These are phyloP conservation scores for Alloteropsis semialata DNA, from an alignment of 176 grass and related monocot genomes.

Conservation along the genomic window DNA sequence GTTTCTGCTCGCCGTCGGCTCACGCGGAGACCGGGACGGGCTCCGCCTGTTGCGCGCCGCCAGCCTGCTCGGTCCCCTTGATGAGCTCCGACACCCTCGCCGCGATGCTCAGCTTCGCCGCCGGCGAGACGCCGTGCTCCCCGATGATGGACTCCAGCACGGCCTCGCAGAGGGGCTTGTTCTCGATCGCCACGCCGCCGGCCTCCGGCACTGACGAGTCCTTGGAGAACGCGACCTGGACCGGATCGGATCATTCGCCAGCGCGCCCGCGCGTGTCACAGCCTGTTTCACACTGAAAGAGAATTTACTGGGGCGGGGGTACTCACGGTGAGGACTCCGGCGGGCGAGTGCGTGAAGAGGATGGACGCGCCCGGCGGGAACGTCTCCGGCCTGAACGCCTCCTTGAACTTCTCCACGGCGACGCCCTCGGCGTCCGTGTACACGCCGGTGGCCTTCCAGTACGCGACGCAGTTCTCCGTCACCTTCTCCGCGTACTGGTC, in stretches of 20 bases:
- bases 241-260: neutral
- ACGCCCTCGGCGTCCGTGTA: slow-evolving; percentile 66
- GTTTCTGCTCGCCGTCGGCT: neutral
- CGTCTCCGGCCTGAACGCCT: slow-evolving; percentile 51
- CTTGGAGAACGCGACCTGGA: slow-evolving; percentile 71
- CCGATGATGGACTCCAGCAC: slow-evolving; percentile 90
- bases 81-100: slow-evolving; percentile 58
- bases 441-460: slow-evolving; percentile 62
- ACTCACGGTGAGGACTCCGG: slow-evolving; percentile 59
- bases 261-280: no score
- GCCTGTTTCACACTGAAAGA: neutral
- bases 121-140: slow-evolving; percentile 68
- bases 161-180: slow-evolving; percentile 54
- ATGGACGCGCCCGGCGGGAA: slow-evolving; percentile 87
- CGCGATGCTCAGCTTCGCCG: slow-evolving; percentile 71
- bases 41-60: slow-evolving; percentile 1
- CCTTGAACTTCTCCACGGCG: slow-evolving; percentile 71
- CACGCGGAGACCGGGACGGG: neutral
- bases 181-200: slow-evolving; percentile 47
- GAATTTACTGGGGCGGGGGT: neutral
- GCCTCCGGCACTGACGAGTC: slow-evolving; percentile 45
- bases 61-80: neutral
- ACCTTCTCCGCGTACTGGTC: slow-evolving; percentile 86
- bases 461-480: slow-evolving; percentile 70
- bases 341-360: slow-evolving; percentile 69